Conservation (phyloP, 2,329 filamentous ascomycete species). For the Cladosporium sphaerospermum region DNA sequence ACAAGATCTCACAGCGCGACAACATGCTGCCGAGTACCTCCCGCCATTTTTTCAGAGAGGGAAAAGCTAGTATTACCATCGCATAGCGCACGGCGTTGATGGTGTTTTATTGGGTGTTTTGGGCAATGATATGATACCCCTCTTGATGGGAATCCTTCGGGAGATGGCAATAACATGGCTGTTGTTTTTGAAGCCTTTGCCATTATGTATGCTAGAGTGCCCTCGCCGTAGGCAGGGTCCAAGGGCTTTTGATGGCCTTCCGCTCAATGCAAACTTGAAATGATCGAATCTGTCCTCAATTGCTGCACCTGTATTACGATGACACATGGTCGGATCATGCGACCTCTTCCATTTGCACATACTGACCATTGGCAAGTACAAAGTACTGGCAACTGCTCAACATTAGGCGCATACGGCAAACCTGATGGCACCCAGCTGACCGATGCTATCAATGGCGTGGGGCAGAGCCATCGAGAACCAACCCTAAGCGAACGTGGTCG, state of each 20-base stretch:
- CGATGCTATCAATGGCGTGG: no score
- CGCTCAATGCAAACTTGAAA: conserved; percentile 14
- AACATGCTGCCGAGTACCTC: conserved; percentile 26
- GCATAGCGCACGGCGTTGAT: conserved; percentile 23
- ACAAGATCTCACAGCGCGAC: conserved; percentile 9
- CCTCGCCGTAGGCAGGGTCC: conserved; percentile 27
- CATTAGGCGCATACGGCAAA: no score
- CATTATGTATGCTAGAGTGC: conserved; percentile 24
- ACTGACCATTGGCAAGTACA: background rate
- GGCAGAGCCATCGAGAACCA: background rate
- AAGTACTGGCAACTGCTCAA: no score
- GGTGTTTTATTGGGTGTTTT: conserved; percentile 21
- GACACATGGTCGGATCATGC: background rate
- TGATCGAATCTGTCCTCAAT: conserved; percentile 4
- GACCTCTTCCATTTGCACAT: background rate
- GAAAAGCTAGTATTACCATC: conserved; percentile 27
- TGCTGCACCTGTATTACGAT: background rate
- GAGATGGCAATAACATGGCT: conserved; percentile 17
- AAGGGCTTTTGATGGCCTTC: conserved; percentile 14
- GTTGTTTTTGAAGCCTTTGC: conserved; percentile 25
- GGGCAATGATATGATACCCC: conserved; percentile 13
- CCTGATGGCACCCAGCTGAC: no score
- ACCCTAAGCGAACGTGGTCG: conserved; percentile 6
- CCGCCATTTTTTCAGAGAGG: conserved; percentile 16
- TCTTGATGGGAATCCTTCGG: conserved; percentile 1